Conservation (phyloP, 2,329 filamentous ascomycete species). For the Sarocladiaceae sp. region DNA sequence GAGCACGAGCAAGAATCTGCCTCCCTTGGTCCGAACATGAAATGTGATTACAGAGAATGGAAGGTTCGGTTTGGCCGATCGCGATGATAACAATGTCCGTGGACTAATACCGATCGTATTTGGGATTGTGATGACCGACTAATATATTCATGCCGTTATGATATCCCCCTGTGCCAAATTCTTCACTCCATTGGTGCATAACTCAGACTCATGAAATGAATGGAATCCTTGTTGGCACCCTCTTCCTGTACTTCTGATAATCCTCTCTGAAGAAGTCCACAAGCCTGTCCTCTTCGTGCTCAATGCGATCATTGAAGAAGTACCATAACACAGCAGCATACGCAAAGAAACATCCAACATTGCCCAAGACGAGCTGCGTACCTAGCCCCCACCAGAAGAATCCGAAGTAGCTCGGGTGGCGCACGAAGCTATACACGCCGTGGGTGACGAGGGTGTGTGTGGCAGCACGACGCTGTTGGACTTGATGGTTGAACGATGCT, state of each 20-base stretch:
- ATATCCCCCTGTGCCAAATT: not conserved
- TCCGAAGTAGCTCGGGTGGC: constrained; percentile 94
- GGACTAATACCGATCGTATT: too few relatives aligned
- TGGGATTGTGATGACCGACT: too few relatives aligned
- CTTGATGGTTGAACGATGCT: constrained; percentile 84
- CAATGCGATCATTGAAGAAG: constrained; percentile 76
- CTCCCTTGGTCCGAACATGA: constrained; percentile 3
- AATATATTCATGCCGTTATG: too few relatives aligned
- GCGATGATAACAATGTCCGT: too few relatives aligned
- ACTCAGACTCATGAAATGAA: constrained; percentile 39
- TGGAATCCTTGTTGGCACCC: constrained; percentile 75
- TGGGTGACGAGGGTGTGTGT: constrained; percentile 78
- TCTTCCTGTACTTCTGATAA: constrained; percentile 69
- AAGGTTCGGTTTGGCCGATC: too few relatives aligned
- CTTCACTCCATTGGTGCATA: not conserved
- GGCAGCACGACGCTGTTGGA: constrained; percentile 64
- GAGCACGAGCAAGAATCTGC: constrained; percentile 56
- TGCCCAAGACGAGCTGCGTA: constrained; percentile 86
- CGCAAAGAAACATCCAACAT: constrained; percentile 69
- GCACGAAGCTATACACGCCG: constrained; percentile 70
- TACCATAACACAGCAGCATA: constrained; percentile 76
- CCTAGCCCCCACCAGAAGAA: constrained; percentile 99
- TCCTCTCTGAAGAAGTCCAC: constrained; percentile 79
- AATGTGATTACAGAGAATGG: not conserved
- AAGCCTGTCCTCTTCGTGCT: constrained; percentile 73